Conservation (phyloP, 495 filamentous ascomycete genomes). For the Podospora conica region DNA sequence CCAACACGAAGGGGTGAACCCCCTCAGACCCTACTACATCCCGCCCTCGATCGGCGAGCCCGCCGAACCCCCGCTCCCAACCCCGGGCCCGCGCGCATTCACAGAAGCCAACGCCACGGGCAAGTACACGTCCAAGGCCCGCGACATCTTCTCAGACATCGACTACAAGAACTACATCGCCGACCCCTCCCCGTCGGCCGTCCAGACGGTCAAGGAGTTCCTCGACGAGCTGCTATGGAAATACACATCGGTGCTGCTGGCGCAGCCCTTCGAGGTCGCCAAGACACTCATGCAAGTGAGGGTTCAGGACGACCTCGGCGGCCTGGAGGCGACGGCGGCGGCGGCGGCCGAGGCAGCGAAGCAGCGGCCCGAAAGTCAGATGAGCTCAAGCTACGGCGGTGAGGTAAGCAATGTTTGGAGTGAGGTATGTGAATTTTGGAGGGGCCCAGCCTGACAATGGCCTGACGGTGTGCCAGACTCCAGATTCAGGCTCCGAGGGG, state of each 20-base stretch:
- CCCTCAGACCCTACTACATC: constrained; percentile 89
- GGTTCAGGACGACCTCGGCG: constrained; percentile 42
- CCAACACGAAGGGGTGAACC: constrained; percentile 63
- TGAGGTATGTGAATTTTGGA: constrained; percentile 33
- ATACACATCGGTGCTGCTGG: constrained; percentile 73
- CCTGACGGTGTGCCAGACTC: constrained; percentile 20
- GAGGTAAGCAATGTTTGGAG: too few relatives aligned
- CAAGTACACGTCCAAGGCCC: constrained; percentile 65
- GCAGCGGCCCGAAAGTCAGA: constrained; percentile 32
- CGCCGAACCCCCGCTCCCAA: constrained; percentile 24
- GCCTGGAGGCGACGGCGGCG: constrained; percentile 25
- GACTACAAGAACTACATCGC: constrained; percentile 84
- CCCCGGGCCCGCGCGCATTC: constrained; percentile 41
- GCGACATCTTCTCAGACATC: constrained; percentile 76
- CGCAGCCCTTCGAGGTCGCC: constrained; percentile 95
- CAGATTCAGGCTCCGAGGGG: constrained; percentile 60
- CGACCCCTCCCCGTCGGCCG: constrained; percentile 65
- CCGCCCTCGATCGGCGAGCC: constrained; percentile 69
- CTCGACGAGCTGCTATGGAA: constrained; percentile 79
- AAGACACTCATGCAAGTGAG: constrained; percentile 87
- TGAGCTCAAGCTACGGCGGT: constrained; percentile 36
- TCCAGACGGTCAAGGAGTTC: constrained; percentile 63
- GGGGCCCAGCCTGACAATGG: neutral
- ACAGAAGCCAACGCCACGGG: constrained; percentile 43
- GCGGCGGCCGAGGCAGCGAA: constrained; percentile 17